phyloP scores from a whole-genome alignment of 306 rosid genomes.

The Urtica urens region DNA sequence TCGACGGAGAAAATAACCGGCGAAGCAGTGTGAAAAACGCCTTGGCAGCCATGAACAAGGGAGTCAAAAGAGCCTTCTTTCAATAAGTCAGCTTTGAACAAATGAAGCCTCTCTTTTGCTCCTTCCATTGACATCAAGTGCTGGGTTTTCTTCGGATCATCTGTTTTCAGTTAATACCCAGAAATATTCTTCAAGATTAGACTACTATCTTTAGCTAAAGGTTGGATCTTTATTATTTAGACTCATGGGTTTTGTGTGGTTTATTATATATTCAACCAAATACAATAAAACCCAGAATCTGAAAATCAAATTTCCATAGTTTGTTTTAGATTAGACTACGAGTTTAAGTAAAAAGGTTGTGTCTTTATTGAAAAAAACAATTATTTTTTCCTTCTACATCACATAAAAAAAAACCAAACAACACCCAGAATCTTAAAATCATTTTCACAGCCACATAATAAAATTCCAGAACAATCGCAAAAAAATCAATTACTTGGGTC shows the following conservation, averaged over 20 bases:
- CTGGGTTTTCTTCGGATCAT: slow-evolving; percentile 5
- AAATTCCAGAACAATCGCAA: no score
- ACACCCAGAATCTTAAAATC: no score
- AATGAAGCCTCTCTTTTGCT: slow-evolving; percentile 9
- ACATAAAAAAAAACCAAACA: no score
- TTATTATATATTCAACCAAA: not conserved
- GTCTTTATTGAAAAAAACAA: no score
- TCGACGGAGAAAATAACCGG: not conserved
- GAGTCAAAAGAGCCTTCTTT: slow-evolving; percentile 8
- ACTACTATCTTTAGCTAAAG: no score
- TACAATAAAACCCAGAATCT: no score
- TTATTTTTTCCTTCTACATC: no score
- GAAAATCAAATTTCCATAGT: no score
- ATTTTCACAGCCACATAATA: no score
- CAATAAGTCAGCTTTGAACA: not conserved
- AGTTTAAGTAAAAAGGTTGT: no score
- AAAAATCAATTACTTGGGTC: slow-evolving; percentile 31
- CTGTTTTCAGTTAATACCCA: not conserved
- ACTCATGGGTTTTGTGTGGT: not conserved
- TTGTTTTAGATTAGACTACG: no score
- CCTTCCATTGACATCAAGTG: slow-evolving; percentile 10
- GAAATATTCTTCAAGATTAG: no score
- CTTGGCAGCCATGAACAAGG: slow-evolving; percentile 1
- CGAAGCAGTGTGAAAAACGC: slow-evolving; percentile 11
- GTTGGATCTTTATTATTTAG: not conserved